Percentiles rank a stretch among this genome's conserved stretches.
Conservation (phyloP, 768 basidiomycete genomes). For the Collybia sp. region DNA sequence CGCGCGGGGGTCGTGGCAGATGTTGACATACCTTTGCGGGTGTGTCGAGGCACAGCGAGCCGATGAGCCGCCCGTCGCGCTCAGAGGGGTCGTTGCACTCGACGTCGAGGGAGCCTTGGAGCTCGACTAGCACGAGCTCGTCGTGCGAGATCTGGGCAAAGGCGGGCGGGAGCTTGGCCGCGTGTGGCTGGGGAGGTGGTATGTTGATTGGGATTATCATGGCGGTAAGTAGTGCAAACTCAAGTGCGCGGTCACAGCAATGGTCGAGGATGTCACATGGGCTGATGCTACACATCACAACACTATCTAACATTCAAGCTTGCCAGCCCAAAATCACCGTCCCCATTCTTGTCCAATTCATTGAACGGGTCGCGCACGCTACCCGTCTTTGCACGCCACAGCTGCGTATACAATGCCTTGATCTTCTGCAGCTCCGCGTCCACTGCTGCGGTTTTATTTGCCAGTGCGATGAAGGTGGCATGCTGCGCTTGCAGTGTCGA, state of each 20-base stretch:
- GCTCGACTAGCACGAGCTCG: constrained; percentile 79
- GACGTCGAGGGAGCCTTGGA: constrained; percentile 80
- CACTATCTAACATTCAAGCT: too few relatives aligned
- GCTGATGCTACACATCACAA: too few relatives aligned
- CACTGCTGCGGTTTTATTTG: constrained; percentile 68
- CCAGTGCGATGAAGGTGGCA: constrained; percentile 69
- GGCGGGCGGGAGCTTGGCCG: constrained; percentile 52
- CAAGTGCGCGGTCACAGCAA: not conserved
- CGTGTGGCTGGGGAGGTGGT: constrained; percentile 24
- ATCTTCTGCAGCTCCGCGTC: constrained; percentile 76
- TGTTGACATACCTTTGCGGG: constrained; percentile 44
- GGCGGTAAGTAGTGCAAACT: not conserved
- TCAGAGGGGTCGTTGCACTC: constrained; percentile 47
- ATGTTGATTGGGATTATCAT: constrained; percentile 71
- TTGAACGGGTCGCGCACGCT: constrained; percentile 84
- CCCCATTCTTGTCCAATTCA: constrained; percentile 28
- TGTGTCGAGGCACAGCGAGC: constrained; percentile 65
- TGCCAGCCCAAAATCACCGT: constrained; percentile 33
- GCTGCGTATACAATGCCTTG: constrained; percentile 67
- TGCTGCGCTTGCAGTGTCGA: constrained; percentile 80
- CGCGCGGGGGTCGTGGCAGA: too few relatives aligned
- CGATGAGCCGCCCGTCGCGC: constrained; percentile 69
- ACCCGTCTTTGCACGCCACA: constrained; percentile 78
- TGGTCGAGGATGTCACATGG: too few relatives aligned
- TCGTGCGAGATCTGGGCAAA: constrained; percentile 73